Evolutionary conservation across 2,329 filamentous ascomycete species (phyloP), one percentile per base, ranked within the genome.

Genomic region (Xylariaceae sp.): DNA sequence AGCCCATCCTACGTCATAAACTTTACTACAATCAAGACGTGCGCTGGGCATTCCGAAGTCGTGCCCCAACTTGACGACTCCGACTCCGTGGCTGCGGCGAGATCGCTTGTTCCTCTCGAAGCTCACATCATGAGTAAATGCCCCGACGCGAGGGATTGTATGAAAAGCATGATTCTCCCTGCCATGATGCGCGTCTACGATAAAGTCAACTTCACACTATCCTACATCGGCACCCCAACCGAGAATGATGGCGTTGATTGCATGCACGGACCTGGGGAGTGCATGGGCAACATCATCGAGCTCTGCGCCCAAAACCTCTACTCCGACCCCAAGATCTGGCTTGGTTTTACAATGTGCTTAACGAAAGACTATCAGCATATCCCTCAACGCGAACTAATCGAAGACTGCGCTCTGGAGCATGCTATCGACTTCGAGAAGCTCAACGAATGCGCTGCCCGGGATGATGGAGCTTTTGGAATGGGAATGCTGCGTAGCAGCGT

Each of bases 81-180:
- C n/a, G 30, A 17, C 30, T 26, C 22, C 7, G 30, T n/a, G 30
- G 13, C 13, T 7, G 30, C 30, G 30, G 13, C 30, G 13, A 17
- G 13, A 6, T n/a, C 30, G 34, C 65, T 72, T 43, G 85, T 97
- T 4, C 86, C 89, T 3, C 67, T 98, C 2, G 93, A 98, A 63
- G 87, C 89, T 42, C 91, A 97, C 64, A 93, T 97, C 55, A 98
- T 97, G 84, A 87, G 83, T 68, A 96, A 97, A 73, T 98, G 93
- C 58, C 90, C 91, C 0, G 93, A 98, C 65, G 89, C 93, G 2
- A 77, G 76, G 72, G 85, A 88, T 59, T 96, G 91, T 57, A 72
- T 98, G 16, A 79, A 81, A 47, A 72, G 89, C 45, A 68, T 98
- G 53, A 75, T 98, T 18, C 68, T 97, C 13, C 93, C 93, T 1